Percentiles rank a stretch among this genome's conserved stretches.
These are phyloP conservation scores for Pythium angustatum DNA, from an alignment of 352 stramenopile genomes.

Conservation along the genomic window DNA sequence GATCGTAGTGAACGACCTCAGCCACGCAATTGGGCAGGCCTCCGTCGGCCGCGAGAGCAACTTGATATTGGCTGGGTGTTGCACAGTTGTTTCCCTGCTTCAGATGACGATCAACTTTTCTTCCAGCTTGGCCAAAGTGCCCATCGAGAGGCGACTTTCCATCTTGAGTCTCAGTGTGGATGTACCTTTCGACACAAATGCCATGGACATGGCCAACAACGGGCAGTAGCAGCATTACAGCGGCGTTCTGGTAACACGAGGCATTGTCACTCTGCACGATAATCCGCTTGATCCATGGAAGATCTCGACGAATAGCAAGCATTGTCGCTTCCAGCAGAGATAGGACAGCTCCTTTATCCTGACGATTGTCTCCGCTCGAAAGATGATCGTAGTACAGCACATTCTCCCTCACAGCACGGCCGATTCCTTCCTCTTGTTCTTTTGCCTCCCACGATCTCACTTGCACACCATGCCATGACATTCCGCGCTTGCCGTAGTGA, in stretches of 20 bases:
- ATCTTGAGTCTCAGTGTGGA: constrained; percentile 26
- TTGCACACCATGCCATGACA: constrained; percentile 23
- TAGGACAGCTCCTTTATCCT: constrained; percentile 26
- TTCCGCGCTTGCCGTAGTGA: constrained; percentile 18
- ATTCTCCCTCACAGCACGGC: not conserved
- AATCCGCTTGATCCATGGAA: constrained; percentile 23
- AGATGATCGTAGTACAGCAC: constrained; percentile 25
- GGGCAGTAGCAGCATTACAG: constrained; percentile 18
- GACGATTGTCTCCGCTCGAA: constrained; percentile 11
- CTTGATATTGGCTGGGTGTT: constrained; percentile 12
- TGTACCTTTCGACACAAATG: constrained; percentile 20
- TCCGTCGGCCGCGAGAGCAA: constrained; percentile 10
- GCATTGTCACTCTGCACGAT: constrained; percentile 30
- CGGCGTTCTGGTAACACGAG: constrained; percentile 27
- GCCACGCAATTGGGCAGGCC: constrained; percentile 22
- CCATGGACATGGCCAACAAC: constrained; percentile 15
- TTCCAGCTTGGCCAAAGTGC: constrained; percentile 21
- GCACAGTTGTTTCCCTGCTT: constrained; percentile 22
- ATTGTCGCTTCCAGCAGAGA: constrained; percentile 26
- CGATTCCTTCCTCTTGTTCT: too few relatives aligned
- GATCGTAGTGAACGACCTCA: constrained; percentile 9
- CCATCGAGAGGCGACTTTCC: constrained; percentile 26
- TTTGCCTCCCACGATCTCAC: not conserved
- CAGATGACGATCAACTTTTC: constrained; percentile 12
- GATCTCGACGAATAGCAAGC: constrained; percentile 18